phyloP scores from a whole-genome alignment of 768 basidiomycete species.

The Rhodotorula sphaerocarpa region DNA sequence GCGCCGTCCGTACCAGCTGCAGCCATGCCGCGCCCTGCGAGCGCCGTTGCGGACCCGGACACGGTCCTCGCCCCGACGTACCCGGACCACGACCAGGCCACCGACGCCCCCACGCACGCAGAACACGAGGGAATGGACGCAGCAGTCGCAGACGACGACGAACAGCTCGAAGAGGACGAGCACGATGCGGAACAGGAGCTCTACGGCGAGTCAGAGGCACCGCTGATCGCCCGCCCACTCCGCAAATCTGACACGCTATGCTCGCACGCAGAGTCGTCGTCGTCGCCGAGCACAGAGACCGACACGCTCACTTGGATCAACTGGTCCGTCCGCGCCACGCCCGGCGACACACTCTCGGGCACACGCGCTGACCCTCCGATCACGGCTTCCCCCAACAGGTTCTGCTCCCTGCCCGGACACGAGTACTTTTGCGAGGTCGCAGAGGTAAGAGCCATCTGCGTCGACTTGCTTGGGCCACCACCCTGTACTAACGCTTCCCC shows the following conservation, averaged over 20 bases:
- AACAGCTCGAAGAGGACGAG: conserved; percentile 32
- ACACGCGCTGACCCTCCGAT: background rate
- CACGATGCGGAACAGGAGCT: conserved; percentile 35
- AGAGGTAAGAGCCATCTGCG: conserved; percentile 14
- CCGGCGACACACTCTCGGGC: background rate
- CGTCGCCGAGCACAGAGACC: conserved; percentile 30
- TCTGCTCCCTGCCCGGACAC: conserved; percentile 67
- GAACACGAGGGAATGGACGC: background rate
- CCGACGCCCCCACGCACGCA: background rate
- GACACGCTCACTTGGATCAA: conserved; percentile 68
- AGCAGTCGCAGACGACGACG: background rate
- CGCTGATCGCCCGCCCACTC: background rate
- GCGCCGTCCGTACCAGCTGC: background rate
- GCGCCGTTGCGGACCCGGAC: background rate
- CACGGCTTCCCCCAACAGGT: conserved; percentile 47
- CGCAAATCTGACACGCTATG: background rate
- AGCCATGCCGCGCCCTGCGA: background rate
- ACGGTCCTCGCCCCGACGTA: background rate
- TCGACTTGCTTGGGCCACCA: background rate
- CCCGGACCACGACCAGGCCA: background rate
- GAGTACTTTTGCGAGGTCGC: conserved; percentile 40
- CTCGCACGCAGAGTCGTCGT: conserved; percentile 14
- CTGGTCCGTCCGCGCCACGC: conserved; percentile 8
- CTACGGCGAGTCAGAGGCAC: conserved; percentile 17
- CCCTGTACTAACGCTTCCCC: too few relatives aligned